Conservation (phyloP, 208 protist genomes). For the Leishmania martiniquensis region DNA sequence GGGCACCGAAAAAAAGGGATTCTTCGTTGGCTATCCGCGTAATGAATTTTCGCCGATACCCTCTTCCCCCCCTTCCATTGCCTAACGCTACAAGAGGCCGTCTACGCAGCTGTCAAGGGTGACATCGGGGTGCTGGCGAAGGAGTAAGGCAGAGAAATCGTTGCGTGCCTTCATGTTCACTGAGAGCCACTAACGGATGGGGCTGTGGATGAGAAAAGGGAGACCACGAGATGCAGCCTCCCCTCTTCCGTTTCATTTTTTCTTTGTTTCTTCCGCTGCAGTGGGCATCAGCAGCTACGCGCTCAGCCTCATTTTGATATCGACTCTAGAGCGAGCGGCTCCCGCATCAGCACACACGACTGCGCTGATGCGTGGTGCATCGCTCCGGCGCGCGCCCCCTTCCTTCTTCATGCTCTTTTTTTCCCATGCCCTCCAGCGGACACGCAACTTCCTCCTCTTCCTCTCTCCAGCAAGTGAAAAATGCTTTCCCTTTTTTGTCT, state of each 20-base stretch:
- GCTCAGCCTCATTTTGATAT: not conserved
- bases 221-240: conserved; percentile 2
- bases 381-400: not conserved
- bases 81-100: not conserved
- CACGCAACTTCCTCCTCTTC: too few relatives aligned
- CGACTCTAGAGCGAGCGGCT: too few relatives aligned
- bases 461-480: too few relatives aligned
- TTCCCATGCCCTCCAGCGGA: not conserved
- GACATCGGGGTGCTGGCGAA: not conserved
- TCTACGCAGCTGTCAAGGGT: not conserved
- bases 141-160: not conserved
- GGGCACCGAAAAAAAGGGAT: too few relatives aligned
- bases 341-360: not conserved
- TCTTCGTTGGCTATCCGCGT: too few relatives aligned
- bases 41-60: not conserved
- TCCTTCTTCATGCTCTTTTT: not conserved
- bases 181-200: not conserved
- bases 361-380: not conserved
- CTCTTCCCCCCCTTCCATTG: not conserved
- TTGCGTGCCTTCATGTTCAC: not conserved
- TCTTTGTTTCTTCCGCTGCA: not conserved
- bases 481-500: too few relatives aligned
- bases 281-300: not conserved
- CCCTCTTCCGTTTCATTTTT: not conserved
- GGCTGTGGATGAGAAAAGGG: not conserved